Base-by-base conservation (phyloP, 73 alveolate species). In the Paramecium caudatum region DNA sequence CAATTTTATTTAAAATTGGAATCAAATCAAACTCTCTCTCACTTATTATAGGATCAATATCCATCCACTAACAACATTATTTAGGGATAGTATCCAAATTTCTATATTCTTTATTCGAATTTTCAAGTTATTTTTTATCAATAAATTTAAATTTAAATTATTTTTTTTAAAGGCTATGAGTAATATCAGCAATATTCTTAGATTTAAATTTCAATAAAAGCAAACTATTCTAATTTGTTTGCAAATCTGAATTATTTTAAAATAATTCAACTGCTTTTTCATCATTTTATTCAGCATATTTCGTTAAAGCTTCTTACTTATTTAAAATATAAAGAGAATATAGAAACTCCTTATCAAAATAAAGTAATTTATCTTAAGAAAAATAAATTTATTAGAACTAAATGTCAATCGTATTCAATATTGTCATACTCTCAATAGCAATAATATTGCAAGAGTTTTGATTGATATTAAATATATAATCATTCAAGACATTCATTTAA, bases 231-330 rank as follows among this genome's bases (percentile, higher is more conserved):
- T 74, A 6, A 74, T 37, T 39, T 1, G 88, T 74, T 37, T 74
- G 43, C 21, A 74, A 45, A 21, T n/a, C 3, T 21, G 62, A 2
- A 74, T 74, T 4, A 5, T 5, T 41, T 45, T 41, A 41, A 6
- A 74, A 74, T 2, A 74, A n/a, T 74, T 74, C 88, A 8, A 41
- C 32, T 3, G 88, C 88, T 74, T 74, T 43, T 0, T 21, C 21
- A 45, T 74, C 47, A 2, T 30, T 17, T 45, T 74, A 7, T 1
- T 5, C 15, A 2, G 47, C 47, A 45, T 74, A 74, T 41, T 74
- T 12, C 36, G 36, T 21, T 21, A 74, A 74, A 10, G 65, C 88
- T 21, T 74, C 39, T 37, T 74, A 32, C 17, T 39, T 5, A 5
- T n/a, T 23, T 3, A 74, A 10, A 7, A 74, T 37, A 8, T 74